These are phyloP conservation scores for Cytospora piceae DNA, from an alignment of 2,329 filamentous ascomycete genomes.

Conservation along the genomic window DNA sequence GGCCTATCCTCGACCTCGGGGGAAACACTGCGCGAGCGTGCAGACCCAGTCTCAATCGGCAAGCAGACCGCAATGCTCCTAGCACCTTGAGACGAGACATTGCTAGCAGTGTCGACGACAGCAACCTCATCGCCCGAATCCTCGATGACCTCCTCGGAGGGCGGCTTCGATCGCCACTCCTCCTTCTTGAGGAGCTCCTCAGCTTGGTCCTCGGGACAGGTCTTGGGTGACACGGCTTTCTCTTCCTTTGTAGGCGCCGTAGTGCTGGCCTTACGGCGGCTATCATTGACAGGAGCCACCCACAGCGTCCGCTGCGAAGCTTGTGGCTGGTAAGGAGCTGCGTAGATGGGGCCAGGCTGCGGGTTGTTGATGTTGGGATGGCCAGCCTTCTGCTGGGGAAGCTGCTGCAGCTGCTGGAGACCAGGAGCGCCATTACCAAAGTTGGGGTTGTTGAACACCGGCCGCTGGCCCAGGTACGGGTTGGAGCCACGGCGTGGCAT, in stretches of 20 bases:
- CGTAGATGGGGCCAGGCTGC: background rate
- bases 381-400: background rate
- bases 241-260: background rate
- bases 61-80: conserved; percentile 20
- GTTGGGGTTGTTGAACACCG: background rate
- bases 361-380: background rate
- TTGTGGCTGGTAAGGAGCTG: background rate
- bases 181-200: conserved; percentile 2
- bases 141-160: conserved; percentile 21
- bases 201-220: conserved; percentile 1
- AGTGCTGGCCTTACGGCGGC: conserved; percentile 14
- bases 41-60: conserved; percentile 18
- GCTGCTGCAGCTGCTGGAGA: background rate
- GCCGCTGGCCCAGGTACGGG: conserved; percentile 14
- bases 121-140: conserved; percentile 10
- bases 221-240: background rate
- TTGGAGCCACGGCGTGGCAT: conserved; percentile 21
- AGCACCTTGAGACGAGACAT: conserved; percentile 16
- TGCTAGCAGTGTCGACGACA: conserved; percentile 14
- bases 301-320: conserved; percentile 11
- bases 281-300: conserved; percentile 4
- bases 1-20: background rate
- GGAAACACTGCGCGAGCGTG: conserved; percentile 22
- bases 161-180: conserved; percentile 27
- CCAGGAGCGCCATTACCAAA: background rate